Evolutionary conservation across 192 early-diverging fungal genomes (phyloP).

Genomic region (Coemansia sp.): DNA sequence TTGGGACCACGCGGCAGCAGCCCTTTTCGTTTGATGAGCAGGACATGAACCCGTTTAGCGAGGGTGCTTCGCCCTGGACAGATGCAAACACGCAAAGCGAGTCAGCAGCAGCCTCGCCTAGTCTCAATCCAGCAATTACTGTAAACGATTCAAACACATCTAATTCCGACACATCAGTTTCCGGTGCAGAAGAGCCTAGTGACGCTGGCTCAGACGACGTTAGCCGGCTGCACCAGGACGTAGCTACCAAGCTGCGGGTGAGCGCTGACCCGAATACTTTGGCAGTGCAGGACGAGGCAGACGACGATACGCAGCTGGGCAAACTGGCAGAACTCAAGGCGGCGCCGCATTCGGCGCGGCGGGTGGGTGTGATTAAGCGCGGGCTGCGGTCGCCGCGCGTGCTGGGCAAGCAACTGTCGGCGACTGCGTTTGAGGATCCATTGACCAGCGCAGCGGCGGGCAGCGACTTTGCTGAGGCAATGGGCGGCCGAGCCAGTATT

Average conservation of each 20-base stretch:
- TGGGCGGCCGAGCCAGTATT: conserved; percentile 27
- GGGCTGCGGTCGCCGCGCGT: conserved; percentile 48
- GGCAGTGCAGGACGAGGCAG: conserved; percentile 6
- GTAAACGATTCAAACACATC: neutral
- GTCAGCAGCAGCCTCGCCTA: neutral
- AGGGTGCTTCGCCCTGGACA: conserved; percentile 34
- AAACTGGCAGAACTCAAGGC: conserved; percentile 9
- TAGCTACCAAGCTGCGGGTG: conserved; percentile 13
- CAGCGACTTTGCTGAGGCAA: neutral
- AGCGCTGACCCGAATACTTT: neutral
- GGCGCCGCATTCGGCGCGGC: conserved; percentile 34
- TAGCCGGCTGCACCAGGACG: conserved; percentile 8
- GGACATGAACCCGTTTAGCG: conserved; percentile 54
- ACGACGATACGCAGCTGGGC: neutral
- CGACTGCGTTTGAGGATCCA: conserved; percentile 43
- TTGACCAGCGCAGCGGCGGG: conserved; percentile 43
- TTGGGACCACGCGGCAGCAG: conserved; percentile 27
- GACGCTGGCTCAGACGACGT: conserved; percentile 11
- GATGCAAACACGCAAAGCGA: neutral
- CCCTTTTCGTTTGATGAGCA: conserved; percentile 39
- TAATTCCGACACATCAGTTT: neutral
- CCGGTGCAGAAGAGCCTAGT: neutral
- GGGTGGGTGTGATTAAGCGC: conserved; percentile 49
- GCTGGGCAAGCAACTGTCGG: conserved; percentile 43
- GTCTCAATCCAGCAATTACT: neutral